A percentile compares a stretch with the other conserved stretches of the same genome.
phyloP scores from a whole-genome alignment of 805 yeast genomes.

The Aciculoconidium aculeatum region DNA sequence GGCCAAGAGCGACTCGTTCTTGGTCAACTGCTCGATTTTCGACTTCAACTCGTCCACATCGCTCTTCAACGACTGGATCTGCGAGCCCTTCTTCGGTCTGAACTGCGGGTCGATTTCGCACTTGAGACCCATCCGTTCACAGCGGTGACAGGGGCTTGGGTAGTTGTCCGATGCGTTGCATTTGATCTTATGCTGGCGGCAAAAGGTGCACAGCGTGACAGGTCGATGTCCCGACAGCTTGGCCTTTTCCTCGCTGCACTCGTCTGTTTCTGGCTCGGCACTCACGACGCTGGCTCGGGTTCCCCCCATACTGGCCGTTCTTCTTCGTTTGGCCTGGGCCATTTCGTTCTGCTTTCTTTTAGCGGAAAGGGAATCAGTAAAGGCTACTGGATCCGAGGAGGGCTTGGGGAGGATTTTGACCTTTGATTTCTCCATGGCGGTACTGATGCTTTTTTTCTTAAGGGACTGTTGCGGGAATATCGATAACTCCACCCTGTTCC shows the following conservation, averaged over 20 bases:
- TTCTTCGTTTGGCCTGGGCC: too few species aligned
- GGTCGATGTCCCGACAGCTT: conserved; percentile 60
- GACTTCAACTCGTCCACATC: conserved; percentile 79
- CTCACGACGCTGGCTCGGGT: conserved; percentile 4
- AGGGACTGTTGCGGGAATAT: conserved; percentile 1
- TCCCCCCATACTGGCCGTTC: too few species aligned
- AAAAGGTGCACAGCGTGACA: conserved; percentile 88
- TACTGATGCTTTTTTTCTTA: neutral
- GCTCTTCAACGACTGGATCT: conserved; percentile 73
- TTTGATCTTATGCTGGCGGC: conserved; percentile 90
- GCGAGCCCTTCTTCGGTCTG: conserved; percentile 88
- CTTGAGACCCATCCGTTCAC: conserved; percentile 69
- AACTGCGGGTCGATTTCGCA: conserved; percentile 92
- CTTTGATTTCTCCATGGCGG: conserved; percentile 32
- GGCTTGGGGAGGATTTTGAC: conserved; percentile 41
- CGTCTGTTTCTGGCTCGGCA: conserved; percentile 2
- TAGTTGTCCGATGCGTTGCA: conserved; percentile 84
- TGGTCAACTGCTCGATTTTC: conserved; percentile 57
- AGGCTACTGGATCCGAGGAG: too few species aligned
- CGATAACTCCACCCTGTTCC: too few species aligned
- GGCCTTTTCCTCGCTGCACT: conserved; percentile 6
- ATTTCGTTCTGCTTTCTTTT: too few species aligned
- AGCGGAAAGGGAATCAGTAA: conserved; percentile 12
- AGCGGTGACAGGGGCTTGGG: conserved; percentile 78
- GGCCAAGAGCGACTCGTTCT: conserved; percentile 63